Conservation (phyloP, 2,329 filamentous ascomycete genomes). For the Phialophora tarda region DNA sequence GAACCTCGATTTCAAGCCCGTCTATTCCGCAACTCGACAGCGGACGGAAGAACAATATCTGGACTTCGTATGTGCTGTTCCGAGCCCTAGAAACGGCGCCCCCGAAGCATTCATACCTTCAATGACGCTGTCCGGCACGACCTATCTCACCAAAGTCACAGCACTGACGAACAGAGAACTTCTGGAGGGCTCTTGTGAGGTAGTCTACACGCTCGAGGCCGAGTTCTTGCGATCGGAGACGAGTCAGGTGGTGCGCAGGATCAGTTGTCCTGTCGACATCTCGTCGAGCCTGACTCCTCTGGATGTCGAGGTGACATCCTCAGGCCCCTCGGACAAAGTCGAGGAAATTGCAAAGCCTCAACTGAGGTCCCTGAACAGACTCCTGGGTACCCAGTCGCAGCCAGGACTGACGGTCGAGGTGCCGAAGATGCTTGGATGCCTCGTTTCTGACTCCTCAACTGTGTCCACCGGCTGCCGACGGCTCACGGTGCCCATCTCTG, state of each 20-base stretch:
- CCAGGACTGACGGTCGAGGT: slow-evolving; percentile 28
- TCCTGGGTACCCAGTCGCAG: slow-evolving; percentile 15
- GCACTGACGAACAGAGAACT: slow-evolving; percentile 31
- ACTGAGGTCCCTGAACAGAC: slow-evolving; percentile 19
- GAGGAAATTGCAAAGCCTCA: slow-evolving; percentile 29
- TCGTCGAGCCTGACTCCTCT: slow-evolving; percentile 27
- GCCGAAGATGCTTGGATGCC: slow-evolving; percentile 28
- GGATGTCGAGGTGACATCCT: slow-evolving; percentile 25
- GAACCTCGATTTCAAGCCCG: slow-evolving; percentile 32
- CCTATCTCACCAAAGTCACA: slow-evolving; percentile 32
- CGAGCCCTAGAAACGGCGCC: background rate
- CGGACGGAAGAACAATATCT: slow-evolving; percentile 31
- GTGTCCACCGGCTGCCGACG: slow-evolving; percentile 29
- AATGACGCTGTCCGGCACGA: slow-evolving; percentile 29
- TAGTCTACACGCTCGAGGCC: slow-evolving; percentile 33
- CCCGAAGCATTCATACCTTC: slow-evolving; percentile 29
- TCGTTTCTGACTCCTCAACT: slow-evolving; percentile 25
- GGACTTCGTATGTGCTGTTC: slow-evolving; percentile 29
- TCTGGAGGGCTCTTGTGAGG: slow-evolving; percentile 32
- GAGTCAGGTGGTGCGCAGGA: slow-evolving; percentile 22
- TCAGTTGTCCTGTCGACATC: slow-evolving; percentile 32
- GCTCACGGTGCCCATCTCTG: slow-evolving; percentile 29
- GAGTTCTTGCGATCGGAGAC: slow-evolving; percentile 28
- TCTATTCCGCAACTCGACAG: slow-evolving; percentile 24
- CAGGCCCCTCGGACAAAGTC: background rate